Conservation (phyloP, 2,329 filamentous ascomycete genomes). For the Laburnicola sp. region DNA sequence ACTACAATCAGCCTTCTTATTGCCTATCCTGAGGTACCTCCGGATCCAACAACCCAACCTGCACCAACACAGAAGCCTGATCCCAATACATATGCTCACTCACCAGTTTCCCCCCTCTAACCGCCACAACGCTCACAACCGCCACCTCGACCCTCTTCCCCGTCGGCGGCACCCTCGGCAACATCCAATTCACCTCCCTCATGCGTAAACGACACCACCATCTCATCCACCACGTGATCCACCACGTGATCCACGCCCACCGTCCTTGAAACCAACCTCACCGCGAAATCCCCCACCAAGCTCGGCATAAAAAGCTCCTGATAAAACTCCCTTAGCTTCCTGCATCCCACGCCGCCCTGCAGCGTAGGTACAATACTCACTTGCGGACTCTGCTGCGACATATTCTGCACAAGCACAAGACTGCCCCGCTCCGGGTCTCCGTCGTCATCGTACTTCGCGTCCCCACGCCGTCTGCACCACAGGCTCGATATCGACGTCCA, state of each 20-base stretch:
- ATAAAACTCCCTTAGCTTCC: slow-evolving; percentile 56
- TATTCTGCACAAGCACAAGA: slow-evolving; percentile 34
- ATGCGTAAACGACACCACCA: slow-evolving; percentile 60
- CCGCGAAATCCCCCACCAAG: slow-evolving; percentile 57
- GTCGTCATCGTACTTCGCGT: slow-evolving; percentile 38
- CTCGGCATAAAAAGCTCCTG: slow-evolving; percentile 58
- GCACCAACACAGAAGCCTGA: slow-evolving; percentile 60
- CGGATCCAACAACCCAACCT: slow-evolving; percentile 59
- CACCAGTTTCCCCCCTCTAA: slow-evolving; percentile 57
- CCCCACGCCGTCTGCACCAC: slow-evolving; percentile 40
- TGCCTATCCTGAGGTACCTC: slow-evolving; percentile 52
- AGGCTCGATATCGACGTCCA: slow-evolving; percentile 39
- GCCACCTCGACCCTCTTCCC: slow-evolving; percentile 59
- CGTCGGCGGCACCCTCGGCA: slow-evolving; percentile 61
- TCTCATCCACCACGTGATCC: slow-evolving; percentile 64
- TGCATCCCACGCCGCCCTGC: slow-evolving; percentile 49
- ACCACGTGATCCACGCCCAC: slow-evolving; percentile 61
- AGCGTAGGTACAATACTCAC: slow-evolving; percentile 48
- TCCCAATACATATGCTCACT: slow-evolving; percentile 65
- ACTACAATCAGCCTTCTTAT: slow-evolving; percentile 47
- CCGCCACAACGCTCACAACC: slow-evolving; percentile 58
- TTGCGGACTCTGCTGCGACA: slow-evolving; percentile 41
- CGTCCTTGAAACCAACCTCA: slow-evolving; percentile 59
- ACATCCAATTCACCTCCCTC: slow-evolving; percentile 60
- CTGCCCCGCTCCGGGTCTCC: slow-evolving; percentile 33